Conservation (phyloP, 305 asterid species). For the Solanum hybrid region DNA sequence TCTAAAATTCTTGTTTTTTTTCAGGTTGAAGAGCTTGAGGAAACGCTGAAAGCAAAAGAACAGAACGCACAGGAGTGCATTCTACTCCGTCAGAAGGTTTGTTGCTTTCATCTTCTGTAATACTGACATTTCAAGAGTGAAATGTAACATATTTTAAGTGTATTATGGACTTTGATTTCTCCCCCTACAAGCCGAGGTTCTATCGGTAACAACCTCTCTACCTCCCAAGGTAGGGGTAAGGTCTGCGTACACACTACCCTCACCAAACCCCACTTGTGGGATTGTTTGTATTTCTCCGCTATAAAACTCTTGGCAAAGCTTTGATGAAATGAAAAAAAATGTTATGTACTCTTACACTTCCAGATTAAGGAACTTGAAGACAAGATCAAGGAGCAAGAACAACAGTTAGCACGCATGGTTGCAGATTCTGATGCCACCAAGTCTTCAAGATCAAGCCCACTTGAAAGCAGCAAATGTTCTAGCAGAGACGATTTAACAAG, state of each 20-base stretch:
- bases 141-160: background rate
- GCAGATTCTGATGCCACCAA: slow-evolving; percentile 18
- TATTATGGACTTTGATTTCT: background rate
- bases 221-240: background rate
- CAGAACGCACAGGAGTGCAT: slow-evolving; percentile 34
- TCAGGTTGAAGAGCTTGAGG: slow-evolving; percentile 71
- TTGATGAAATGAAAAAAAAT: background rate
- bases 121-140: background rate
- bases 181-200: background rate
- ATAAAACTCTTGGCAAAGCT: background rate
- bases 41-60: slow-evolving; percentile 40
- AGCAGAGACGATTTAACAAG: slow-evolving; percentile 20
- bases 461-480: slow-evolving; percentile 15
- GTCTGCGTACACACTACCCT: background rate
- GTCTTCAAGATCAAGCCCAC: slow-evolving; percentile 25
- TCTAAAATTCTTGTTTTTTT: slow-evolving; percentile 4
- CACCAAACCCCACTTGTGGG: background rate
- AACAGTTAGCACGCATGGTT: slow-evolving; percentile 21
- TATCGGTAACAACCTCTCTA: background rate
- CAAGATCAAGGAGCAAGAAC: slow-evolving; percentile 45
- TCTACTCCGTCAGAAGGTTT: slow-evolving; percentile 45
- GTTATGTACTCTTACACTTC: background rate
- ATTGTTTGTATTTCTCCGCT: background rate
- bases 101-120: background rate
- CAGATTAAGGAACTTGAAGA: slow-evolving; percentile 74